These are phyloP conservation scores for Fraxinus ornus DNA, from an alignment of 305 asterid genomes.

Conservation along the genomic window DNA sequence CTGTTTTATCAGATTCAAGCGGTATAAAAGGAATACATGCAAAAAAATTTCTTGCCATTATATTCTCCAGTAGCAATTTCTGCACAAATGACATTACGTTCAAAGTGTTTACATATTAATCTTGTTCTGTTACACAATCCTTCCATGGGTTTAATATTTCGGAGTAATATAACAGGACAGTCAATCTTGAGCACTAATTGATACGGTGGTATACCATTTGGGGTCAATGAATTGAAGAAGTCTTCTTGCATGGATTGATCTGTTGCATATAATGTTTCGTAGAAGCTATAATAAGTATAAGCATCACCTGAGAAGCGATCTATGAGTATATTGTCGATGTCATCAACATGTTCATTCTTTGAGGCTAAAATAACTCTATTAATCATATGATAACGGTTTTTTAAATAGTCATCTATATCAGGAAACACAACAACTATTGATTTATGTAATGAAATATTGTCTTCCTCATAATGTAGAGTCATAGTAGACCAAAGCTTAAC, in stretches of 20 bases:
- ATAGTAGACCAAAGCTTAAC: too few relatives aligned
- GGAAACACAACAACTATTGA: too few relatives aligned
- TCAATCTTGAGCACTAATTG: neutral
- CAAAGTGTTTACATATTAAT: neutral
- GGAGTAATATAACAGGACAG: neutral
- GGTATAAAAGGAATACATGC: neutral
- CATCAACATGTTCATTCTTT: neutral
- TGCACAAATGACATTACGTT: neutral
- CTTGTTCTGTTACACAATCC: constrained; percentile 20
- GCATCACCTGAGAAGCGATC: neutral
- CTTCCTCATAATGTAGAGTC: too few relatives aligned
- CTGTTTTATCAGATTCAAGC: too few relatives aligned
- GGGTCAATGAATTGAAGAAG: neutral
- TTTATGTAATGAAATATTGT: too few relatives aligned
- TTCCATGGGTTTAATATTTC: neutral
- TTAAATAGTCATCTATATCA: too few relatives aligned
- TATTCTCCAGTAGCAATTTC: neutral
- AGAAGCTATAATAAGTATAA: neutral
- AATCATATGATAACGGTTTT: too few relatives aligned
- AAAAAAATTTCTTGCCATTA: neutral
- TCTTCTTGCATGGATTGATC: constrained; percentile 4
- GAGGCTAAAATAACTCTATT: too few relatives aligned
- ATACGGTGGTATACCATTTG: neutral
- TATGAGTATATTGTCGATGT: neutral
- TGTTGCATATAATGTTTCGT: neutral